phyloP scores from a whole-genome alignment of 306 rosid genomes.

The Prunus mongolica region DNA sequence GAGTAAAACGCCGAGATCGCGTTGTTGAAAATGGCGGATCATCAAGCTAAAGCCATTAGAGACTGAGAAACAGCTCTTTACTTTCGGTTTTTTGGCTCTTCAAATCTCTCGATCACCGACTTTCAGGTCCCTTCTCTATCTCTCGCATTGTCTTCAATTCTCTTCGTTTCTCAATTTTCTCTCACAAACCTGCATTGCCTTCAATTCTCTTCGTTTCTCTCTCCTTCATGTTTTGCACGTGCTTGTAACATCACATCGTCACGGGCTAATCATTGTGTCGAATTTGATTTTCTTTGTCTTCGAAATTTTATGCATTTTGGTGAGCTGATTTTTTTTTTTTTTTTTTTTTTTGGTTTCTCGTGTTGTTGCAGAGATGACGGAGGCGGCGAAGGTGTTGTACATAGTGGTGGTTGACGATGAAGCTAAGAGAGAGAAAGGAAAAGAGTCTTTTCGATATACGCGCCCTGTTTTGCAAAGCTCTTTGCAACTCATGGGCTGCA shows the following conservation, averaged over 20 bases:
- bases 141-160: neutral
- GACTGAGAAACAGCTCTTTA: neutral
- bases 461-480: conserved; percentile 79
- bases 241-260: neutral
- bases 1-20: conserved; percentile 10
- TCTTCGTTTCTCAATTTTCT: neutral
- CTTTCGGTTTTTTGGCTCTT: neutral
- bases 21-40: conserved; percentile 26
- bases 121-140: neutral
- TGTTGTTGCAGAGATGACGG: conserved; percentile 34
- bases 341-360: neutral
- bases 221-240: neutral
- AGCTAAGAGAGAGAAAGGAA: conserved; percentile 39
- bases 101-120: neutral
- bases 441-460: conserved; percentile 70
- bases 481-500: conserved; percentile 92
- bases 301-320: neutral
- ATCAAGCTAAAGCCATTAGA: neutral
- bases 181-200: neutral
- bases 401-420: conserved; percentile 68
- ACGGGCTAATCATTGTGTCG: neutral
- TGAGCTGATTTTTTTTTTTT: neutral
- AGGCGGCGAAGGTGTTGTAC: conserved; percentile 47
- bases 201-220: neutral
- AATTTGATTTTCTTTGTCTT: neutral